Evolutionary conservation across 345 rosid genomes (phyloP), one percentile per base, ranked within the genome.

Genomic region (Pugionium dolabratum): DNA sequence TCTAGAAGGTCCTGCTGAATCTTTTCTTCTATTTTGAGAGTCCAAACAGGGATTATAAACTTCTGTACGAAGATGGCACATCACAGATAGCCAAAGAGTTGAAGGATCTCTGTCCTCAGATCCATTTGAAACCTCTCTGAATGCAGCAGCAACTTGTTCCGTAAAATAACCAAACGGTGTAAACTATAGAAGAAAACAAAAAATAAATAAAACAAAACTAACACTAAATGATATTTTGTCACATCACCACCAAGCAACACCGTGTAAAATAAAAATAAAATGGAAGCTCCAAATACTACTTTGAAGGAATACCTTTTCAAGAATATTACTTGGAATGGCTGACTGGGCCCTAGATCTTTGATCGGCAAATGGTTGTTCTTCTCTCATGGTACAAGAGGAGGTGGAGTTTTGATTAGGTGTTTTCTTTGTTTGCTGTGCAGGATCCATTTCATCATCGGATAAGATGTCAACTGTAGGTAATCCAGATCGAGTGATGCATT

Each of bases 401-500:
- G 8, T 53, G 55, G 43, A 53, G 27, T 66, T 84, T 71, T 49
- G 41, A 76, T 67, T 76, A 33, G 64, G 46, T 53, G 31, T 64
- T 58, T 37, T 56, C 4, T 48, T 59, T 10, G 18, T 60, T 51
- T 81, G 79, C 28, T 39, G 62, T 59, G 67, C 69, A 79, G 70
- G 52, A 67, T 72, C 59, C 37, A 59, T 77, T 47, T 71, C 83
- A 36, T 59, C 74, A 53, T 67, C 76, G 34, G 75, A 65, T 58
- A 70, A 49, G 59, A 57, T 70, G 56, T 73, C 77, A 27, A 39
- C 45, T 46, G 91, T 81, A 26, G 41, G 62, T 73, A 90, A 54
- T 73, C 86, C 84, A 73, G 99, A 88, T 76, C 91, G 81, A 54
- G 50, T 52, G 36, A 86, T 77, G 71, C 97, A 90, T 34, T 88